Conservation (phyloP, 2,329 filamentous ascomycete genomes). For the Cryphonectria naterciae region DNA sequence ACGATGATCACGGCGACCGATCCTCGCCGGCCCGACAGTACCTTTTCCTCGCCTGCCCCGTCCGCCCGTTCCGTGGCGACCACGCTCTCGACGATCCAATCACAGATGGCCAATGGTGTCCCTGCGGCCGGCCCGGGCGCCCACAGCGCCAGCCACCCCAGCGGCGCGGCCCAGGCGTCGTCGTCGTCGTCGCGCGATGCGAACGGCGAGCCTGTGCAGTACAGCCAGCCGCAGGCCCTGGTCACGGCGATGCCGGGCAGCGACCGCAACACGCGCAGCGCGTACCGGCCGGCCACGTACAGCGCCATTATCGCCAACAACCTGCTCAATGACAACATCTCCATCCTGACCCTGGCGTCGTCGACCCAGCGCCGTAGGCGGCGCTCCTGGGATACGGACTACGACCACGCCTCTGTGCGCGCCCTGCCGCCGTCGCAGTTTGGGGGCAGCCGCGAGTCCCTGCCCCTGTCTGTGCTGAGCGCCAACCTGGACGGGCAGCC, state of each 20-base stretch:
- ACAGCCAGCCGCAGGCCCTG: constrained; percentile 66
- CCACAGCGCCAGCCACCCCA: constrained; percentile 35
- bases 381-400: constrained; percentile 79
- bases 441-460: constrained; percentile 78
- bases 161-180: constrained; percentile 50
- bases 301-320: constrained; percentile 80
- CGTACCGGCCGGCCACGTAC: constrained; percentile 70
- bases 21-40: constrained; percentile 70
- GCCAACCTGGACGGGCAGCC: constrained; percentile 63
- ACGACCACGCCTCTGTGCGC: constrained; percentile 68
- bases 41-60: constrained; percentile 81
- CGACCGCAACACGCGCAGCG: constrained; percentile 33
- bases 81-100: constrained; percentile 85
- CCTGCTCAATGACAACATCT: constrained; percentile 81
- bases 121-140: constrained; percentile 41
- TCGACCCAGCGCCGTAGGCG: constrained; percentile 78
- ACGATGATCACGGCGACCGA: constrained; percentile 74
- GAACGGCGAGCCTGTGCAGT: constrained; percentile 56
- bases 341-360: constrained; percentile 81
- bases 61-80: constrained; percentile 81
- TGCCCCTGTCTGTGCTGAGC: constrained; percentile 78
- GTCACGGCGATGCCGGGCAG: constrained; percentile 70
- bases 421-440: constrained; percentile 83
- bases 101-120: constrained; percentile 62
- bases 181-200: constrained; percentile 42